phyloP scores from a whole-genome alignment of 2,329 filamentous ascomycete species.

The Aureobasidium sp. region DNA sequence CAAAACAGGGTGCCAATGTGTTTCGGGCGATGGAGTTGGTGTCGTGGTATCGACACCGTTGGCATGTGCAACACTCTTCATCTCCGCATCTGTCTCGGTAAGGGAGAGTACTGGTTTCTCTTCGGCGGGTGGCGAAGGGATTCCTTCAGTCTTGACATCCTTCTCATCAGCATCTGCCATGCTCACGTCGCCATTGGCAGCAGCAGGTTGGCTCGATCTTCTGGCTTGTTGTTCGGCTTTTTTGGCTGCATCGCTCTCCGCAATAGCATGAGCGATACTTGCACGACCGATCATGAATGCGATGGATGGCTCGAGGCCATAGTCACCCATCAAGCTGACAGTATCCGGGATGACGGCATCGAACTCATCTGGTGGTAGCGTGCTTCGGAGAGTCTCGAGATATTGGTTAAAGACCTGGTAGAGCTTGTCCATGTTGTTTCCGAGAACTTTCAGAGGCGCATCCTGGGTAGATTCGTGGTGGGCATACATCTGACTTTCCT shows the following conservation, averaged over 20 bases:
- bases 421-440: conserved; percentile 82
- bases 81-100: conserved; percentile 11
- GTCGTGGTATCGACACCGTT: conserved; percentile 11
- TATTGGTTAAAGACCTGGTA: conserved; percentile 81
- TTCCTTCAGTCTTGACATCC: conserved; percentile 27
- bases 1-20: conserved; percentile 56
- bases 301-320: conserved; percentile 67
- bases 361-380: conserved; percentile 67
- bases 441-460: conserved; percentile 79
- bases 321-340: conserved; percentile 63
- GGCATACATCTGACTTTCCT: conserved; percentile 80
- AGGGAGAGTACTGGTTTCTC: conserved; percentile 10
- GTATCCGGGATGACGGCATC: conserved; percentile 70
- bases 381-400: conserved; percentile 77
- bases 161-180: conserved; percentile 34
- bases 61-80: conserved; percentile 4
- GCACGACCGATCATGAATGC: conserved; percentile 78
- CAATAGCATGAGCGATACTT: conserved; percentile 60
- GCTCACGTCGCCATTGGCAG: conserved; percentile 45
- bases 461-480: conserved; percentile 62
- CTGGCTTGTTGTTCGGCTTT: conserved; percentile 24
- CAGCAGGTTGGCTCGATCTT: conserved; percentile 13
- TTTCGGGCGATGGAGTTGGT: conserved; percentile 17
- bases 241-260: conserved; percentile 29
- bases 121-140: neutral